Conservation (phyloP, 1,284 basidiomycete genomes). For the Apiotrichum brassicae region DNA sequence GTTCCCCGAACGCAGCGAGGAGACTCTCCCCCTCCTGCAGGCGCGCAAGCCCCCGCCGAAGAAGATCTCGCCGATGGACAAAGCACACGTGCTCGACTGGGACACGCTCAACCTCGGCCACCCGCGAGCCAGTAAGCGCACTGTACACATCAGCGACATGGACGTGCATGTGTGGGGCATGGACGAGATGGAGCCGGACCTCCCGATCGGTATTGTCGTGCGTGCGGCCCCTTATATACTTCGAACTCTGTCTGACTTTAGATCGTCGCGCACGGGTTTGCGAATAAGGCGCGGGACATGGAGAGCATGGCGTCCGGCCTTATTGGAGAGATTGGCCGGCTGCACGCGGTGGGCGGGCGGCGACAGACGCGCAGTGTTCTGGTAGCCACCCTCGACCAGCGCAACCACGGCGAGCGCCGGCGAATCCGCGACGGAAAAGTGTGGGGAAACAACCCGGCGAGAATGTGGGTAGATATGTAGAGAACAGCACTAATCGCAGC, state of each 20-base stretch:
- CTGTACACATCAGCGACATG: not conserved
- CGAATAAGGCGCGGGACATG: slow-evolving; percentile 20
- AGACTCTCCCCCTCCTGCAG: not conserved
- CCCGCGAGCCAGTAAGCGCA: not conserved
- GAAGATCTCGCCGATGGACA: not conserved
- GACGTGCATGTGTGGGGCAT: slow-evolving; percentile 1
- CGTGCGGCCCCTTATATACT: not conserved
- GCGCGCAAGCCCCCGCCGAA: not conserved
- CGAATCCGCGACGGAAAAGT: slow-evolving; percentile 21
- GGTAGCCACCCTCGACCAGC: slow-evolving; percentile 55
- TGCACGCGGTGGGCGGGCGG: slow-evolving; percentile 6
- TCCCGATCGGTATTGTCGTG: not conserved
- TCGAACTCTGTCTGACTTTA: not conserved
- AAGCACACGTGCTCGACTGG: slow-evolving; percentile 2
- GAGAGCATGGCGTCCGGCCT: slow-evolving; percentile 36
- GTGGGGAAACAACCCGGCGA: slow-evolving; percentile 60
- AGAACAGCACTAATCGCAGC: not conserved
- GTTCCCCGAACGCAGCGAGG: not conserved
- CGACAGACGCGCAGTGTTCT: slow-evolving; percentile 32
- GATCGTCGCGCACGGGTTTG: slow-evolving; percentile 17
- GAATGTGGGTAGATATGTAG: slow-evolving; percentile 42
- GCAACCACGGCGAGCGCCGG: slow-evolving; percentile 60
- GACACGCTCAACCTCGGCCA: slow-evolving; percentile 1
- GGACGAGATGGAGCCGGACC: not conserved
- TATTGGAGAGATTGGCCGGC: slow-evolving; percentile 24